Evolutionary conservation across 1,284 basidiomycete species (phyloP), one percentile per base, ranked within the genome.

Genomic region (Rhodotorula sp.): DNA sequence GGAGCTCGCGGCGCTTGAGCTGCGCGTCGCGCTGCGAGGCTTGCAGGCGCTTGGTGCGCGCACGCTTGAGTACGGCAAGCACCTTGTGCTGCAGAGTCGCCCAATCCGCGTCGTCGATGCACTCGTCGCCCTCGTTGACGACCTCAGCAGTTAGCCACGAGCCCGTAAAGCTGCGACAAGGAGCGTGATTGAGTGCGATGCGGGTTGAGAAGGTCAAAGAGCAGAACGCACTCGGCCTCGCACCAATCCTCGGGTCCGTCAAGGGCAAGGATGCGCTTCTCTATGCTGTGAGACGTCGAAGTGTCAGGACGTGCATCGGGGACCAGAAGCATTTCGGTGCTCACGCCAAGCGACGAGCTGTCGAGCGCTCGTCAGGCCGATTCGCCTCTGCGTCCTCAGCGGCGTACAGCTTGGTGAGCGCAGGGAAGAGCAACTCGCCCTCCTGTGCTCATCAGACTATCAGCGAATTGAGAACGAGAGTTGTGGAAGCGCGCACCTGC

Each of bases 21-120:
- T 59, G 64, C 54, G 8, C 25, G 13, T 19, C 1, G 7, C 17
- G 21, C 9, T 19, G n/a, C 5, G 4, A 23, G 13, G 52, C 52
- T 12, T 13, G 25, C 3, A 14, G 9, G 48, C 61, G 53, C 21
- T 50, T 45, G 25, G 48, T 42, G 52, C 54, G 41, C 10, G 19
- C 42, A 4, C 25, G 3, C 7, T 34, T 9, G 63, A 70, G 59
- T 42, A 70, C 16, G n/a, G 53, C 56, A 23, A 56, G 5, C 42
- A 70, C 17, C 16, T 57, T 27, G 10, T 60, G 64, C 55, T 58
- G 25, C n/a, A 66, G 49, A 16, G 8, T 8, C 3, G 17, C 14
- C 64, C 64, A 70, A 2, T 46, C 55, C n/a, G 53, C 55, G 41
- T 65, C 67, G 17, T n/a, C 17, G 25, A 61, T 44, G 0, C 13